Base-by-base conservation (phyloP, 2,329 filamentous ascomycete genomes). In the Pseudocercospora fijiensis region DNA sequence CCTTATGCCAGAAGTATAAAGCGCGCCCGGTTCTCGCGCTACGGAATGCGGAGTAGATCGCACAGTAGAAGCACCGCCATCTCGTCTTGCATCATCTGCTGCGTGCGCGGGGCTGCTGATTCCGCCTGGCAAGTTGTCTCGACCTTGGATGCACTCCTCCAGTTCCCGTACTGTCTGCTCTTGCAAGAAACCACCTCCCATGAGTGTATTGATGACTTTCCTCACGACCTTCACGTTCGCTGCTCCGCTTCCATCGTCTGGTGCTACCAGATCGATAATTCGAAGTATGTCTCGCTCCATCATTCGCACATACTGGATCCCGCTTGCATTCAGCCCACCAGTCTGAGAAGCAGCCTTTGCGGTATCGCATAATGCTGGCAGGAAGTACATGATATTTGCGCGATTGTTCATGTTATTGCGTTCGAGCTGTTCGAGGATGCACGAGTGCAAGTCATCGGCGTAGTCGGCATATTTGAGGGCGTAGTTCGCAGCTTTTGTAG, bases 341-440 rank as follows among this genome's bases (percentile, higher is more conserved):
- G 71, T 95, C 88, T 67, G 87, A 86, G 69, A 92, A 90, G 55
- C 55, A 69, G 88, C 90, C 67, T 86, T 84, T 22, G 92, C 90
- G 79, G 92, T 84, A 75, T 98, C 94, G 75, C 96, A 90, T 70
- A 99, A 91, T 71, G 94, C 90, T 74, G 98, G 94, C 74, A 99
- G 90, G 78, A 99, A 99, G 79, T 96, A 99, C 90, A 99, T 96
- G 77, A 99, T 98, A 76, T 99, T 99, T 64, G 95, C 96, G 65
- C 94, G 86, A 58, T 89, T 96, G 78, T 99, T 99, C 90, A 99
- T 96, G 70, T 91, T 94, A 70, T 91, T 96, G 73, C 87, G 85
- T 78, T 98, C 94, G 28, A 99, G 84, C 78, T 98, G 94, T 79
- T 99, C 95, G 49, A 99, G 80, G 72, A 99, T 98, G 78, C 96